phyloP scores from a whole-genome alignment of 306 rosid genomes.

The Quercus engelmannii region DNA sequence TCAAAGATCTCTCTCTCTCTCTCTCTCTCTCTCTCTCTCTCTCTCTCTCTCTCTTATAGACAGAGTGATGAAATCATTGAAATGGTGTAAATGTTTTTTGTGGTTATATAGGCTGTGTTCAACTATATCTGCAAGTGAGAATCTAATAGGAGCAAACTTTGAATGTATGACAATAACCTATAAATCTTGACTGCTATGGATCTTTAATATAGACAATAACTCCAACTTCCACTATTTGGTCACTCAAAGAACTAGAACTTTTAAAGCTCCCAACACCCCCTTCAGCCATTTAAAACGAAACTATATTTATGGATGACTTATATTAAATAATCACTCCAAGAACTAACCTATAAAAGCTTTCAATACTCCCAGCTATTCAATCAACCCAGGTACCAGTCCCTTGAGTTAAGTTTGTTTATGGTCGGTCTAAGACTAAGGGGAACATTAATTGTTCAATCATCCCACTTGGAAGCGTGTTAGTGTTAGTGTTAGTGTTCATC shows the following conservation, averaged over 20 bases:
- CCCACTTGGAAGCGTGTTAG: no score
- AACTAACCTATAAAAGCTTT: conserved; percentile 34
- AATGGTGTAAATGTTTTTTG: conserved; percentile 27
- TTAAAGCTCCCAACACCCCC: conserved; percentile 77
- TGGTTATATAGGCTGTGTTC: conserved; percentile 55
- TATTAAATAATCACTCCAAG: conserved; percentile 31
- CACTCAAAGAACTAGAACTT: conserved; percentile 40
- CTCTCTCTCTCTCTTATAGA: not conserved
- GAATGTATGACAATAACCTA: conserved; percentile 8
- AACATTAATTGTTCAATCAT: conserved; percentile 25
- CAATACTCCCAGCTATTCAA: conserved; percentile 37
- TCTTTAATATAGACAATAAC: conserved; percentile 60
- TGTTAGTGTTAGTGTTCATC: no score
- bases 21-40: not conserved
- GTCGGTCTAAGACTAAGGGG: not conserved
- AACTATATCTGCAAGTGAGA: conserved; percentile 31
- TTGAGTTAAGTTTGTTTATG: conserved; percentile 6
- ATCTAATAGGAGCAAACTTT: conserved; percentile 28
- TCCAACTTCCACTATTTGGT: conserved; percentile 65
- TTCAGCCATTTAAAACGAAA: conserved; percentile 48
- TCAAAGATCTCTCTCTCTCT: not conserved
- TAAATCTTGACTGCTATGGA: not conserved
- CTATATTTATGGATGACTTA: conserved; percentile 33
- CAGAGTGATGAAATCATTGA: not conserved
- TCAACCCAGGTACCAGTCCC: conserved; percentile 32